These are phyloP conservation scores for Colletotrichum higginsianum DNA, from an alignment of 2,329 filamentous ascomycete species.

Conservation along the genomic window DNA sequence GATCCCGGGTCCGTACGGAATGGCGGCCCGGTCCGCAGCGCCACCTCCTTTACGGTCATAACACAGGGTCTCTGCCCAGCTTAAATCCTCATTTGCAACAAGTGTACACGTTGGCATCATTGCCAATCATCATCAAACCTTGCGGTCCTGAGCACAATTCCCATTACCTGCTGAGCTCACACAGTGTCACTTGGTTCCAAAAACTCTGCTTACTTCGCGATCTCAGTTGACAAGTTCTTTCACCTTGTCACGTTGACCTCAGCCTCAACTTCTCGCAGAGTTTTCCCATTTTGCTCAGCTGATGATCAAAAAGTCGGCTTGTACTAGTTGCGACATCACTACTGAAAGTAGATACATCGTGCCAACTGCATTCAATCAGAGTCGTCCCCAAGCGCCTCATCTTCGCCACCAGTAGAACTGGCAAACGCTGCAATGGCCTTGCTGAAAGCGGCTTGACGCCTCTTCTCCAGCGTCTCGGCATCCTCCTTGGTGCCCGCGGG, in stretches of 20 bases:
- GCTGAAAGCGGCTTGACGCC: conserved; percentile 27
- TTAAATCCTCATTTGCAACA: background rate
- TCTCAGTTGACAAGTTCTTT: too few species aligned
- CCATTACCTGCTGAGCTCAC: too few species aligned
- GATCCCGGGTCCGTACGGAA: background rate
- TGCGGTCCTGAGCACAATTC: too few species aligned
- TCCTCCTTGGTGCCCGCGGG: conserved; percentile 17
- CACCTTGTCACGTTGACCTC: too few species aligned
- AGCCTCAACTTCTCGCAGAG: too few species aligned
- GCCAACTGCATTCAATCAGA: conserved; percentile 15
- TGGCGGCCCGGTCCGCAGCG: background rate
- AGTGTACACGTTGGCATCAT: background rate
- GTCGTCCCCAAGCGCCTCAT: conserved; percentile 32
- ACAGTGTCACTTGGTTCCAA: too few species aligned
- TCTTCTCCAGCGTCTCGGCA: conserved; percentile 28
- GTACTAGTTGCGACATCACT: background rate
- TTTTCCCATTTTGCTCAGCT: too few species aligned
- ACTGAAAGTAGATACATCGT: background rate
- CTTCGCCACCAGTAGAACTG: conserved; percentile 25
- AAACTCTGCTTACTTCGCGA: too few species aligned
- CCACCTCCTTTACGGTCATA: background rate
- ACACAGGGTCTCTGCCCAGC: background rate
- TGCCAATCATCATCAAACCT: too few species aligned
- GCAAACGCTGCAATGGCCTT: conserved; percentile 28
- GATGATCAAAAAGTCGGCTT: background rate